A percentile compares a stretch with the other conserved stretches of the same genome.
phyloP scores from a whole-genome alignment of 1,284 basidiomycete species.

The Tremellales sp. region DNA sequence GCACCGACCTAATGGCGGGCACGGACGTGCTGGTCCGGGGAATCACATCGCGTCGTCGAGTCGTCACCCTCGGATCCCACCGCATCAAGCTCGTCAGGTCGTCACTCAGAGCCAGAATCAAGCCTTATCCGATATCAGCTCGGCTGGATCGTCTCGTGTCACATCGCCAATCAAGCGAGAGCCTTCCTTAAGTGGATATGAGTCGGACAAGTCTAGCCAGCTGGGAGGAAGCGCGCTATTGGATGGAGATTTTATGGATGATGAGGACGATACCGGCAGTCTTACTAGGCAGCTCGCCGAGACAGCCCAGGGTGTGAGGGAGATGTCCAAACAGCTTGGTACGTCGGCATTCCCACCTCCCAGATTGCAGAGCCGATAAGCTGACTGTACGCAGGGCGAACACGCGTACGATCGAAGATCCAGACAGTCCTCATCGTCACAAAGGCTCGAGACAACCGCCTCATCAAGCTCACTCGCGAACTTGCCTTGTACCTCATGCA shows the following conservation, averaged over 20 bases:
- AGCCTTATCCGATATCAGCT: constrained; percentile 8
- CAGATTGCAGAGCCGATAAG: background rate
- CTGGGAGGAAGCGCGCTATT: constrained; percentile 14
- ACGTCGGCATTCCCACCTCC: constrained; percentile 44
- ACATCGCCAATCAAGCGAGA: constrained; percentile 11
- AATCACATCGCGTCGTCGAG: background rate
- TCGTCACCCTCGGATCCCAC: background rate
- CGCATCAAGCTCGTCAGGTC: background rate
- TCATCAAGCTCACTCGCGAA: constrained; percentile 91
- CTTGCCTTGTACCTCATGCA: constrained; percentile 91
- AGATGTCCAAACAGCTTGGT: constrained; percentile 99
- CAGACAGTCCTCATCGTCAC: constrained; percentile 95
- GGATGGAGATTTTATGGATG: constrained; percentile 23
- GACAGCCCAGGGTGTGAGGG: constrained; percentile 92
- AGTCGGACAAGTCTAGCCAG: constrained; percentile 31
- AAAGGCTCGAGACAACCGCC: constrained; percentile 93
- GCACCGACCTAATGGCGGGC: constrained; percentile 1
- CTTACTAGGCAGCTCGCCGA: constrained; percentile 91
- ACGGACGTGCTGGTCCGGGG: background rate
- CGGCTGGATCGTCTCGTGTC: constrained; percentile 8
- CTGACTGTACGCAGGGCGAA: constrained; percentile 67
- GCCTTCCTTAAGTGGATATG: constrained; percentile 24
- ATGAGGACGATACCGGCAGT: constrained; percentile 60
- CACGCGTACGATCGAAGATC: constrained; percentile 84
- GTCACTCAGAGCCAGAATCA: background rate